Base-by-base conservation (phyloP, 768 basidiomycete genomes). In the Russula sp. region DNA sequence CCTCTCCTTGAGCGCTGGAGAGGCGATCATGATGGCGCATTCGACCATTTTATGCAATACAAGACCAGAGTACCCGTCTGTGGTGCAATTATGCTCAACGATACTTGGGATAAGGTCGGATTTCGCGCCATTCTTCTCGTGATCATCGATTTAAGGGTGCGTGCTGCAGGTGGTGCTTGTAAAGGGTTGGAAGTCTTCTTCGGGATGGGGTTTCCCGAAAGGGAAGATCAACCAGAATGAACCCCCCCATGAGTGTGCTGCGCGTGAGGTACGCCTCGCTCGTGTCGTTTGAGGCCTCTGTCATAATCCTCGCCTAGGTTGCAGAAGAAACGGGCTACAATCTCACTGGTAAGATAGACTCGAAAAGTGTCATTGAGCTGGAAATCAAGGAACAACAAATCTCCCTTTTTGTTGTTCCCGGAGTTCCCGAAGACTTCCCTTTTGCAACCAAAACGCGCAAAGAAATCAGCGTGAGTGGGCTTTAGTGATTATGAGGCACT, bases 141-240 rank as follows among this genome's bases (percentile, higher is more conserved):
- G 54, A 61, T 51, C 65, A 59, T 58, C 27, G 55, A 57, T 69
- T 65, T 61, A 47, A 47, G 37, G 37, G 22, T 61, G 53, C 63
- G 65, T 60, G 49, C 34, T 57, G 22, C 71, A 98, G 95, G 94
- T 92, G 71, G 80, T 99, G n/a, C 82, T 99, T 63, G 97, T 99
- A 62, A 94, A 97, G 75, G 97, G 97, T 7, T 98, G 93, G 93
- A 98, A 97, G 74, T 85, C 92, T 40, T 91, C 88, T 20, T 91
- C 97, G 2, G 92, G 94, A 7, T 99, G 97, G 97, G 89, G 93
- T n/a, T 99, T 98, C 75, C 97, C 97, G 7, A 91, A 96, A 73
- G 97, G 97, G n/a, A 99, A 99, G 77, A 98, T 98, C 74, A 99
- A 99, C 70, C 88, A 95, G 73, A 84, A 89, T 63, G 97, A 99